Base-by-base conservation (phyloP, 345 rosid species). In the Brassica cretica region DNA sequence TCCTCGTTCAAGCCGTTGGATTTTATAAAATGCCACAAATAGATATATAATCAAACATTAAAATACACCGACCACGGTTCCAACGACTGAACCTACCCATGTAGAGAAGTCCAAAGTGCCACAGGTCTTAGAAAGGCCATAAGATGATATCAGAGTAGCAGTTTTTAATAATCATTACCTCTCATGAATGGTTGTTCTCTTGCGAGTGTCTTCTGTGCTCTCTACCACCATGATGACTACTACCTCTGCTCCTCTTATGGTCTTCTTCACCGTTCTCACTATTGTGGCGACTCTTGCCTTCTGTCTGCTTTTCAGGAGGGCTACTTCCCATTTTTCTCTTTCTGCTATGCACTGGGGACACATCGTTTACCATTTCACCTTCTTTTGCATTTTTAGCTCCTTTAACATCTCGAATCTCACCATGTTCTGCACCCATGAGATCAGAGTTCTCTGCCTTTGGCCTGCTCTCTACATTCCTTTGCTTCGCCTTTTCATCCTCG, bases 281-380 rank as follows among this genome's bases (percentile, higher is more conserved):
- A 73, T 1, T 68, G 78, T 79, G 76, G 49, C 74, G 70, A 51
- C 78, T 60, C 74, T 79, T 79, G 51, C 78, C 74, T 79, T 74
- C 96, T 4, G 76, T 51, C 70, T 84, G 93, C 75, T 85, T 82
- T 29, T 88, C 90, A 9, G 81, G 71, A n/a, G 90, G 86, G 84
- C 91, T 93, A 82, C 90, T 93, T 65, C 88, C 91, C 58, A 82
- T 81, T 81, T 87, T 93, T 81, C 91, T 86, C 81, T 93, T 93
- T 29, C 90, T 82, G 67, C 79, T 84, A 74, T 85, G 87, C 51
- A 80, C 66, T 0, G 87, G 90, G 10, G 88, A 88, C 74, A 74
- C 83, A 59, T 75, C 89, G 8, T 82, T 90, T 55, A 89, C 68
- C 76, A 85, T 85, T 80, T 90, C 94, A 19, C 89, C 94, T 72